Evolutionary conservation across 306 rosid genomes (phyloP), one percentile per base, ranked within the genome.

Genomic region (Luffa acutangula): DNA sequence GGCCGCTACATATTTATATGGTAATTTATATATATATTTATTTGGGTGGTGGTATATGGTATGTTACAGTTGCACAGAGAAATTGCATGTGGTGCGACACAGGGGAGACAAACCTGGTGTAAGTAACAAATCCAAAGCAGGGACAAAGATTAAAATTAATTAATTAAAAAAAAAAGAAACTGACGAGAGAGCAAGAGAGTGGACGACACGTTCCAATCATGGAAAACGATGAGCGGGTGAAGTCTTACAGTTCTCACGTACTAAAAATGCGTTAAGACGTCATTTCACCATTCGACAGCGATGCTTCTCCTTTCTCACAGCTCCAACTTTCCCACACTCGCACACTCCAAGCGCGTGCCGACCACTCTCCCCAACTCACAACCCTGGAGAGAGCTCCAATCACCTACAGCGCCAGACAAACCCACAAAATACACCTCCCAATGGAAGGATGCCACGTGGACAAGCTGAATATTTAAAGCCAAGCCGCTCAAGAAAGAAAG

Each of bases 161-260:
- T 12, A 3, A 21, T 1, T 34, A 37, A 43, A 59, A 1, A 18
- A 2, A 17, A 18, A 20, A 14, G 25, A 11, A 49, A 56, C 79
- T 17, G 75, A 76, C 59, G 75, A 52, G 9, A 67, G 74, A 82
- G 78, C 84, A 70, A 58, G 91, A 63, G 80, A 85, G 91, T 90
- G 90, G 37, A 25, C 0, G 0, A 14, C 87, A 93, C 91, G 88
- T 49, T 17, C 90, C 87, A 86, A 89, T 86, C 85, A 87, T 78
- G 70, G 70, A 73, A 59, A 51, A 46, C 52, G n/a, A 10, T 3
- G 31, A 31, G 83, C 84, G 60, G 79, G 33, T 34, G 43, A 37
- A 39, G 42, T 37, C 59, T 79, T 78, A 62, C 82, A 74, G 83
- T 84, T 83, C 80, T 78, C 88, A 39, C 57, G 79, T 84, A 79